Evolutionary conservation across 73 alveolate genomes (phyloP).

Genomic region (Effrenium voratum): DNA sequence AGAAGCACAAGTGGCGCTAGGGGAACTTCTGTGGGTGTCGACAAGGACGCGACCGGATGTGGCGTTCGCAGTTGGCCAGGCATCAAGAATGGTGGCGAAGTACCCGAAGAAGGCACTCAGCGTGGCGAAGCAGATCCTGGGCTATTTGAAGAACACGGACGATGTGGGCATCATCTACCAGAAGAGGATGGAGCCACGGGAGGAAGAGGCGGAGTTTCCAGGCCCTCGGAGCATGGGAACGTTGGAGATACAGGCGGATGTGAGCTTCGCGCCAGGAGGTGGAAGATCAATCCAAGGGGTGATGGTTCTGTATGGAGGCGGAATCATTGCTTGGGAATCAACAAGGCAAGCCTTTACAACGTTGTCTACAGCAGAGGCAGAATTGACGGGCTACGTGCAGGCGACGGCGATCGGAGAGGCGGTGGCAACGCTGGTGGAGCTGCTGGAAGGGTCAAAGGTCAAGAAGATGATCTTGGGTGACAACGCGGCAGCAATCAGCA

Average conservation of each 20-base stretch:
- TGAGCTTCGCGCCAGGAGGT: not conserved
- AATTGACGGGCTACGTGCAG: not conserved
- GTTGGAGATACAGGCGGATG: not conserved
- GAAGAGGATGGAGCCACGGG: not conserved
- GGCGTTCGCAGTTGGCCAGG: not conserved
- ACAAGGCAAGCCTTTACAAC: not conserved
- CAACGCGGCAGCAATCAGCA: too few relatives aligned
- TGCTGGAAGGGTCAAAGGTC: too few relatives aligned
- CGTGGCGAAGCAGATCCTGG: not conserved
- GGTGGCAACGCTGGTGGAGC: too few relatives aligned
- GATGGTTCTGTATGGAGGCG: not conserved
- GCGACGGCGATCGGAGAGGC: too few relatives aligned
- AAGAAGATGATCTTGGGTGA: too few relatives aligned
- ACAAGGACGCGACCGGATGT: not conserved
- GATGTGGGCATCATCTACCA: not conserved
- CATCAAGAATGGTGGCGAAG: not conserved
- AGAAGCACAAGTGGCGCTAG: not conserved
- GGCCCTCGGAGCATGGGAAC: not conserved
- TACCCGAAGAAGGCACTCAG: not conserved
- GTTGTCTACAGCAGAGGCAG: not conserved
- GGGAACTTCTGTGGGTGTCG: slow-evolving; percentile 8
- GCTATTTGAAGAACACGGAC: not conserved
- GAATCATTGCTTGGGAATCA: not conserved
- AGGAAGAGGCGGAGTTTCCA: not conserved
- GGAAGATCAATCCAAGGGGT: not conserved